phyloP scores from a whole-genome alignment of 2,329 filamentous ascomycete species.

The Mycosphaerella sp. region DNA sequence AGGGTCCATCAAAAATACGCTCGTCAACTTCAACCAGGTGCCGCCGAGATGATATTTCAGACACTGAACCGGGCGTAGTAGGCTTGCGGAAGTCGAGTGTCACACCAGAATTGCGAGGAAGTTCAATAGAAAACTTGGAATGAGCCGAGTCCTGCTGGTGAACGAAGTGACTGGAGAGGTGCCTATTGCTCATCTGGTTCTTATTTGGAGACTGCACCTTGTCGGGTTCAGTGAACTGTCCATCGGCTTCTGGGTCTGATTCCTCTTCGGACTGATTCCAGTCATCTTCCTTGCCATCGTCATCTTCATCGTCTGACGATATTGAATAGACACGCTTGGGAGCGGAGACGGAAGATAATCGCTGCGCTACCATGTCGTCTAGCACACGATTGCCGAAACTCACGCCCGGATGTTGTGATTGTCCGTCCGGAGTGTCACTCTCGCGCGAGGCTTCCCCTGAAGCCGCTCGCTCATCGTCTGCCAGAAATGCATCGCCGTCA shows the following conservation, averaged over 20 bases:
- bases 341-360: slow-evolving; percentile 26
- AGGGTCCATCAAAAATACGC: slow-evolving; percentile 11
- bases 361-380: slow-evolving; percentile 18
- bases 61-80: neutral
- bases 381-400: slow-evolving; percentile 19
- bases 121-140: neutral
- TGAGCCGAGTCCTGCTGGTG: neutral
- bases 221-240: neutral
- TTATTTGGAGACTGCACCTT: neutral
- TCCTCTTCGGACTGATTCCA: slow-evolving; percentile 1
- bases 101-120: neutral
- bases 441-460: neutral
- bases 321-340: slow-evolving; percentile 22
- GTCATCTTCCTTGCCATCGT: slow-evolving; percentile 12
- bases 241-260: neutral
- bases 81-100: slow-evolving; percentile 14
- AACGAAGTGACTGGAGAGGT: neutral
- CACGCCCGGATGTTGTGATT: slow-evolving; percentile 8
- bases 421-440: no score
- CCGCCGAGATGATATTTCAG: slow-evolving; percentile 5
- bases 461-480: neutral
- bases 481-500: neutral
- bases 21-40: slow-evolving; percentile 26
- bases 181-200: neutral
- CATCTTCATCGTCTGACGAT: slow-evolving; percentile 17